Evolutionary conservation across 805 yeast species (phyloP).

Genomic region (Debaryomyces castellii): DNA sequence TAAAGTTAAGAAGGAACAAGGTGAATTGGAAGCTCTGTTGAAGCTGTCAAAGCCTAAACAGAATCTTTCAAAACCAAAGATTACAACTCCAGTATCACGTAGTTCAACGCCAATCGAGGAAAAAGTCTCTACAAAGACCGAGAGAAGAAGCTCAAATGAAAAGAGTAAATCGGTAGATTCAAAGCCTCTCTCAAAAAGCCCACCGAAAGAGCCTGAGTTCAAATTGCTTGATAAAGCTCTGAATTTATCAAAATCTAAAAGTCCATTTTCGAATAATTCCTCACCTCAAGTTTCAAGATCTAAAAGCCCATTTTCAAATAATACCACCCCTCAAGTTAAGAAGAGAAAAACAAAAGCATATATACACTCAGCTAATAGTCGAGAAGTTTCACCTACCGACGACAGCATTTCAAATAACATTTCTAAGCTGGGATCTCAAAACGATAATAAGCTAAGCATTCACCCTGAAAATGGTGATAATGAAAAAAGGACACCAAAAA

Average conservation of each 20-base stretch:
- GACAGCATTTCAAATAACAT: not conserved
- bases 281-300: constrained; percentile 15
- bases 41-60: not conserved
- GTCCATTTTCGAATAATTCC: constrained; percentile 16
- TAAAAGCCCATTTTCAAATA: constrained; percentile 17
- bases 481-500: not conserved
- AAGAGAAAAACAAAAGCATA: constrained; percentile 28
- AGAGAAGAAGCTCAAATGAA: not conserved
- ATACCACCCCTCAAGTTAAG: constrained; percentile 11
- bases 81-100: not conserved
- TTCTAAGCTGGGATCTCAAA: not conserved
- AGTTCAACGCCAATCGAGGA: not conserved
- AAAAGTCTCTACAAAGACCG: not conserved
- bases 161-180: not conserved
- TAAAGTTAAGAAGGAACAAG: not conserved
- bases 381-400: not conserved
- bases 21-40: too few species aligned
- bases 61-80: not conserved
- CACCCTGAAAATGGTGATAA: not conserved
- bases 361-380: constrained; percentile 17
- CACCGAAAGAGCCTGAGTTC: not conserved
- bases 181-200: not conserved
- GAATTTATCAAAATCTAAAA: constrained; percentile 14
- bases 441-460: not conserved
- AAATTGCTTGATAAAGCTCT: constrained; percentile 6